Evolutionary conservation across 306 rosid genomes (phyloP).

Genomic region (Amphicarpaea edgeworthii): DNA sequence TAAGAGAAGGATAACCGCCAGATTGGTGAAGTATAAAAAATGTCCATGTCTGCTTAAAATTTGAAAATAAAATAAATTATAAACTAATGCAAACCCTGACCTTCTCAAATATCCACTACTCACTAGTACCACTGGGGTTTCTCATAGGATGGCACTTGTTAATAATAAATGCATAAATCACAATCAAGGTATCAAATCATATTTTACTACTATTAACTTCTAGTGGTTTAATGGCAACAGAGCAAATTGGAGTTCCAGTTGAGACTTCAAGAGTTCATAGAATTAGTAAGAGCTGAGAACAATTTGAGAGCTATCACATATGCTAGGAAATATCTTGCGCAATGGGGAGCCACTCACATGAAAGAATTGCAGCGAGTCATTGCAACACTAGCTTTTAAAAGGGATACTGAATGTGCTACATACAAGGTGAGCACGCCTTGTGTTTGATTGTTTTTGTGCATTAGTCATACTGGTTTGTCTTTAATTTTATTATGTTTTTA

Average conservation of each 20-base stretch:
- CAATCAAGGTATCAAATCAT: slow-evolving; percentile 7
- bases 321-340: slow-evolving; percentile 88
- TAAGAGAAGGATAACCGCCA: slow-evolving; percentile 25
- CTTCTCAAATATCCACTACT: slow-evolving; percentile 12
- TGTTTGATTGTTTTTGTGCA: slow-evolving; percentile 17
- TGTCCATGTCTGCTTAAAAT: not conserved
- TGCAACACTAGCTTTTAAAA: slow-evolving; percentile 87
- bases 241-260: slow-evolving; percentile 92
- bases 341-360: slow-evolving; percentile 88
- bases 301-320: slow-evolving; percentile 78
- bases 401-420: slow-evolving; percentile 76
- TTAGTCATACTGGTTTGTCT: not conserved
- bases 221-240: slow-evolving; percentile 62
- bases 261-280: slow-evolving; percentile 97
- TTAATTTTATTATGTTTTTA: not conserved
- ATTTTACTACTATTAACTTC: slow-evolving; percentile 34
- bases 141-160: slow-evolving; percentile 18
- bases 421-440: slow-evolving; percentile 75
- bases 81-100: slow-evolving; percentile 5
- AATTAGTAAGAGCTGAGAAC: slow-evolving; percentile 92
- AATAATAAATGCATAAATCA: slow-evolving; percentile 11
- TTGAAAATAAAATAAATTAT: not conserved
- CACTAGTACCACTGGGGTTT: not conserved
- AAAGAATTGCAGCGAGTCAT: slow-evolving; percentile 89
- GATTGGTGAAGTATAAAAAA: not conserved